Evolutionary conservation across 352 stramenopile species (phyloP), one percentile per base, ranked within the genome.

Genomic region (Phytophthora ohioensis): DNA sequence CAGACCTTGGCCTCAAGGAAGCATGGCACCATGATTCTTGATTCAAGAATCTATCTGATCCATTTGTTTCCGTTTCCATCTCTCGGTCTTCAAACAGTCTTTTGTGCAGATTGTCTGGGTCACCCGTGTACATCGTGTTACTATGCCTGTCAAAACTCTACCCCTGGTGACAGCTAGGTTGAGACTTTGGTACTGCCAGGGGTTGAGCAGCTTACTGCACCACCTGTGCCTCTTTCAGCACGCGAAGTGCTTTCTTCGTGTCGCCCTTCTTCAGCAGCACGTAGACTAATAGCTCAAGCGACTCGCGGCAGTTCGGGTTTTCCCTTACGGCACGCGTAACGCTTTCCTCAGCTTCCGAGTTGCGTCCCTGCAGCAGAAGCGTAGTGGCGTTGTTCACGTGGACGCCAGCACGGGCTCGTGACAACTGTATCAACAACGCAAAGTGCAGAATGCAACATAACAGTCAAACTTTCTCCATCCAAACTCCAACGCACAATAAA

Each of bases 201-300:
- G 52, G 39, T 31, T 48, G 45, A 57, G 34, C 21, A 67, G 39
- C 30, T 74, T 68, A 92, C 58, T 90, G 80, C 43, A 79, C 71
- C 46, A 96, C 87, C 48, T 94, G 89, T 17, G 89, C 89, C 73
- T 95, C 89, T 80, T 95, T 95, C 43, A 96, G 70, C 54, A 96
- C 87, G 21, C 88, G 89, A 73, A 93, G 73, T 31, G 89, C 87
- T 67, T 96, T 96, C 80, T 96, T 96, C 66, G 87, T 90, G 64
- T 95, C 87, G 21, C 87, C 87, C 79, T 96, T 96, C 81, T 93
- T 94, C 51, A 96, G 71, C 63, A 94, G 72, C 57, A 96, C 88
- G 75, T 96, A 96, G 58, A 96, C 89, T 76, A 96, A 78, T 41
- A 95, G 70, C 69, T 95, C 86, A 32, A 96, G 83, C 65, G 89